These are phyloP conservation scores for Castanospermum australe DNA, from an alignment of 306 rosid genomes.

Conservation along the genomic window DNA sequence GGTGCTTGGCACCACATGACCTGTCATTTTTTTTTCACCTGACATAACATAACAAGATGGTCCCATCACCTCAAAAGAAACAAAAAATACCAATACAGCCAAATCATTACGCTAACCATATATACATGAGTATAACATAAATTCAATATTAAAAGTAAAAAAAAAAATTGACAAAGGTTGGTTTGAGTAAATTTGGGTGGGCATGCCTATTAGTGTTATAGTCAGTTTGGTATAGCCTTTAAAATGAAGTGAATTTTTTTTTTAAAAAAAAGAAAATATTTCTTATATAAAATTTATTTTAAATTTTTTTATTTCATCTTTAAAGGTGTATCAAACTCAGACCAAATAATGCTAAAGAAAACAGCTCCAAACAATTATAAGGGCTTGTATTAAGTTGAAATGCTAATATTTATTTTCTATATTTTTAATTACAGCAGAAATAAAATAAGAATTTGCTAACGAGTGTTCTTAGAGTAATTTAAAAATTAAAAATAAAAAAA, in stretches of 20 bases:
- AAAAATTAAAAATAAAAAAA: too few species aligned
- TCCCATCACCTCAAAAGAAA: conserved; percentile 29
- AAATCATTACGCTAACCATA: background rate
- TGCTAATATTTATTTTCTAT: background rate
- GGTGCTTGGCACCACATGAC: conserved; percentile 36
- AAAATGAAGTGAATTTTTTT: too few species aligned
- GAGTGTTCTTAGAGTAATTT: too few species aligned
- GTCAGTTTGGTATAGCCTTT: too few species aligned
- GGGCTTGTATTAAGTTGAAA: background rate
- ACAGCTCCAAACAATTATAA: background rate
- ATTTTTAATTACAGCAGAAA: background rate
- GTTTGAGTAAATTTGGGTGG: background rate
- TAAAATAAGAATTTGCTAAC: background rate
- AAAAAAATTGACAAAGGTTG: background rate
- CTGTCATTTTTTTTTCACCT: too few species aligned
- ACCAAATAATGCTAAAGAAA: background rate
- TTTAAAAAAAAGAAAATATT: too few species aligned
- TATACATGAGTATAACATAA: background rate
- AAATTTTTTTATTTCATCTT: too few species aligned
- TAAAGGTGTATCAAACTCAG: too few species aligned
- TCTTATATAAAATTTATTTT: too few species aligned
- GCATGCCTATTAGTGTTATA: background rate
- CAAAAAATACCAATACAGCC: too few species aligned
- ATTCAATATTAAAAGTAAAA: background rate
- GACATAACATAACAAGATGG: conserved; percentile 31